Evolutionary conservation across 148 eudicot species (phyloP), one percentile per base, ranked within the genome.

Genomic region (Linanthus parryae): DNA sequence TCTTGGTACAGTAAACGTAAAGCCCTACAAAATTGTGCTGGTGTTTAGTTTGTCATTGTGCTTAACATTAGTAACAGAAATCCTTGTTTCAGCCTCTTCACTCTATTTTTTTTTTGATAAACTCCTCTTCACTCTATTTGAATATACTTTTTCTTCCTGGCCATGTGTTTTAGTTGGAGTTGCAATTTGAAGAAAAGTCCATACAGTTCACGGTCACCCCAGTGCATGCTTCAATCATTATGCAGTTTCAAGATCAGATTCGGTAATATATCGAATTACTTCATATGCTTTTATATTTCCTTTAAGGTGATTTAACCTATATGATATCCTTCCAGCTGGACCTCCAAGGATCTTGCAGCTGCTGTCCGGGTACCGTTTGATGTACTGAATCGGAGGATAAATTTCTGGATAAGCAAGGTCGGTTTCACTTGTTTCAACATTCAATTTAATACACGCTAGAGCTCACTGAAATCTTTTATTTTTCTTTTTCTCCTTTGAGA

Each of bases 321-420:
- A 6, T 39, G 31, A 10, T 59, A 31, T 42, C 31, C 39, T 54
- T 62, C 46, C 80, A 92, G 99, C 49, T 92, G 96, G 99, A 81
- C 80, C 40, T 84, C 99, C 30, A 81, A 82, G 61, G 65, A 87
- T 74, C 96, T 92, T 67, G 88, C 99, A 24, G 75, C 83, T 74
- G 88, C 83, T 54, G 61, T 84, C 61, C 94, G 99, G 39, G 76
- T 92, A 24, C 85, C 99, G 21, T 73, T 82, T 39, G 99, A 92
- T 68, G 58, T 76, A 49, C 77, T 92, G 36, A 82, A 71, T 57
- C 73, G 85, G 60, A 81, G 90, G 65, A 81, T 87, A 59, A 74
- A 73, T 60, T 92, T 87, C 66, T 92, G 99, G 99, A 74, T 92
- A 71, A 87, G 84, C 85, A 92, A 92, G 94, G 99, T 92, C 45